These are phyloP conservation scores for Boletus coccyginus DNA, from an alignment of 768 basidiomycete genomes.

Conservation along the genomic window DNA sequence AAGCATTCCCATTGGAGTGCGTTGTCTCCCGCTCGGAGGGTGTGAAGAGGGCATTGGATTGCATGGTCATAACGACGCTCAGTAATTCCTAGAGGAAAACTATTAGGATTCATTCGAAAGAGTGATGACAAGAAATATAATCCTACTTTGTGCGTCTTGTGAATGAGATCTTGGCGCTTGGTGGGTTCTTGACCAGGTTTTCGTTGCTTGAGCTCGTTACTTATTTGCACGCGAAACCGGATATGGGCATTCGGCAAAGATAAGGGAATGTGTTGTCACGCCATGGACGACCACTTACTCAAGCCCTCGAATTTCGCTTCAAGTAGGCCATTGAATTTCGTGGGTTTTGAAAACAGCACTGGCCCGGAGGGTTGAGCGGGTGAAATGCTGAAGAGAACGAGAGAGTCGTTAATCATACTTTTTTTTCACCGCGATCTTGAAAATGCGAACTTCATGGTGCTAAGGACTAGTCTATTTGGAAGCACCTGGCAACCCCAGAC, in stretches of 20 bases:
- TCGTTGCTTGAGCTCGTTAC: slow-evolving; percentile 73
- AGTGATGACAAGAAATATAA: background rate
- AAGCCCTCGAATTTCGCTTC: slow-evolving; percentile 68
- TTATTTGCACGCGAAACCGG: slow-evolving; percentile 76
- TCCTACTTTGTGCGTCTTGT: slow-evolving; percentile 61
- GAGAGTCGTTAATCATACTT: background rate
- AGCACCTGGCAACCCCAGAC: background rate
- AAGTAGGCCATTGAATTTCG: slow-evolving; percentile 82
- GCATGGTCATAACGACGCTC: slow-evolving; percentile 57
- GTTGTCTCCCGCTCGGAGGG: too few species aligned
- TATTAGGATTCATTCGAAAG: background rate
- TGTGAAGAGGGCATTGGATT: slow-evolving; percentile 62
- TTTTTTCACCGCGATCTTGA: background rate
- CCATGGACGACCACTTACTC: slow-evolving; percentile 44
- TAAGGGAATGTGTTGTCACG: background rate
- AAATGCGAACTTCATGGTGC: slow-evolving; percentile 27
- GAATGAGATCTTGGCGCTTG: slow-evolving; percentile 69
- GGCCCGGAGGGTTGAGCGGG: slow-evolving; percentile 29
- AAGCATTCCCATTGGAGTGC: too few species aligned
- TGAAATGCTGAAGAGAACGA: slow-evolving; percentile 21
- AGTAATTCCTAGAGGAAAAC: slow-evolving; percentile 55
- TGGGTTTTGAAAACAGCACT: slow-evolving; percentile 43
- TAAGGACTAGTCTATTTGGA: slow-evolving; percentile 29
- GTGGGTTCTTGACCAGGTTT: slow-evolving; percentile 73
- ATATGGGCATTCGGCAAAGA: slow-evolving; percentile 53